Conservation (phyloP, 1,284 basidiomycete genomes). For the Papiliotrema terrestris region DNA sequence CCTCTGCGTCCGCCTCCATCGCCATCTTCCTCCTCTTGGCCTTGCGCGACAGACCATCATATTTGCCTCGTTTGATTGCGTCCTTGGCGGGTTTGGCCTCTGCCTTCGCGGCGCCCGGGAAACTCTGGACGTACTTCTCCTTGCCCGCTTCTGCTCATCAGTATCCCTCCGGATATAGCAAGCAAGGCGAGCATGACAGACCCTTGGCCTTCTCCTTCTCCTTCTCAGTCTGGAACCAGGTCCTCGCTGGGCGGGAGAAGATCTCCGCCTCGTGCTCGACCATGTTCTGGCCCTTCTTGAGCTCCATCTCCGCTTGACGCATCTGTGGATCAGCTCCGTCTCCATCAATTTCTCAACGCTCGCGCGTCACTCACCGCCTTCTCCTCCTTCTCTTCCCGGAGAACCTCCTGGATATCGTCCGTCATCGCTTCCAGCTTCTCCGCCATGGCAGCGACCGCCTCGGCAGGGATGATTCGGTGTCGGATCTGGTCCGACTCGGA, state of each 20-base stretch:
- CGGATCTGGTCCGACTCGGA: constrained; percentile 78
- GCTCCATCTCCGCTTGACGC: constrained; percentile 90
- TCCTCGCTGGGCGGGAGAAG: constrained; percentile 84
- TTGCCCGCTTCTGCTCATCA: constrained; percentile 62
- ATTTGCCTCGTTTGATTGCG: constrained; percentile 66
- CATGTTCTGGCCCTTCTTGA: constrained; percentile 93
- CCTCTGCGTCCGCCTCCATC: constrained; percentile 69
- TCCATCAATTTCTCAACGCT: neutral
- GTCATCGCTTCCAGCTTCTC: constrained; percentile 70
- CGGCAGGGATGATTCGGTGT: constrained; percentile 83
- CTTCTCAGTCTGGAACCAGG: constrained; percentile 92
- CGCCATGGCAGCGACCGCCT: constrained; percentile 68
- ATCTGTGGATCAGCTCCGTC: constrained; percentile 53
- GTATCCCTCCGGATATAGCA: neutral
- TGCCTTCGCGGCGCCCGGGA: constrained; percentile 43
- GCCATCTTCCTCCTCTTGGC: constrained; percentile 82
- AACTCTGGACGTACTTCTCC: constrained; percentile 62
- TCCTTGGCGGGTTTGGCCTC: constrained; percentile 13
- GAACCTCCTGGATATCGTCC: constrained; percentile 72
- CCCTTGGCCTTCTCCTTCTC: constrained; percentile 80
- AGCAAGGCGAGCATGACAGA: constrained; percentile 42
- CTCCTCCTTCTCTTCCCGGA: constrained; percentile 94
- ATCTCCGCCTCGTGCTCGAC: constrained; percentile 94
- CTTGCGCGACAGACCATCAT: constrained; percentile 75
- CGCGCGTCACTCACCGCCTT: constrained; percentile 69